These are phyloP conservation scores for Harringtonia aguacate DNA, from an alignment of 2,329 filamentous ascomycete species.

Conservation along the genomic window DNA sequence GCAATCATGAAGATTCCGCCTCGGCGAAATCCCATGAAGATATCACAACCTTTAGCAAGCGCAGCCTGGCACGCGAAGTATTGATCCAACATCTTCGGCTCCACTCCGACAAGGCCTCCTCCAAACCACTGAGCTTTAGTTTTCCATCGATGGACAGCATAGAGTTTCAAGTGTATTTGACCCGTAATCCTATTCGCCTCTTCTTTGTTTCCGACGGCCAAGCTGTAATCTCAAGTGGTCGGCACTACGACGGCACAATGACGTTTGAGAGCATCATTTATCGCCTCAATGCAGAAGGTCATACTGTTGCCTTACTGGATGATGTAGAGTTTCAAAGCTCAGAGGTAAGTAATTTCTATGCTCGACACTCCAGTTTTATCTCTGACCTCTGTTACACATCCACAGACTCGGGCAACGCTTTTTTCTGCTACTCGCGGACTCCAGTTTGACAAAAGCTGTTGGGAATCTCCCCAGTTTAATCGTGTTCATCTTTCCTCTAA, in stretches of 20 bases:
- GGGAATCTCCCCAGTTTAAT: too few relatives aligned
- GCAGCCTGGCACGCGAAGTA: constrained; percentile 48
- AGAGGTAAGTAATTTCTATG: constrained; percentile 41
- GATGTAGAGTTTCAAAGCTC: constrained; percentile 52
- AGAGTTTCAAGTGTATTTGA: constrained; percentile 45
- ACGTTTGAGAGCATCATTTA: constrained; percentile 36
- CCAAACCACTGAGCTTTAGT: constrained; percentile 19
- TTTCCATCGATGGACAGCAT: constrained; percentile 31
- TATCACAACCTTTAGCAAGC: constrained; percentile 33
- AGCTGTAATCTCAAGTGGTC: constrained; percentile 7
- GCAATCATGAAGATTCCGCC: too few relatives aligned
- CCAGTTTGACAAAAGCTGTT: background rate
- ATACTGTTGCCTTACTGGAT: constrained; percentile 54
- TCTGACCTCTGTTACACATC: background rate
- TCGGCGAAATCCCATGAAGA: too few relatives aligned
- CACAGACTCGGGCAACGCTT: background rate
- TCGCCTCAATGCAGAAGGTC: constrained; percentile 41
- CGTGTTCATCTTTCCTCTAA: too few relatives aligned
- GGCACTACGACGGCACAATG: background rate
- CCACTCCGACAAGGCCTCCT: background rate
- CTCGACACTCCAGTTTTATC: too few relatives aligned
- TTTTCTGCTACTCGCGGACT: constrained; percentile 1
- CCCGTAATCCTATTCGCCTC: constrained; percentile 48
- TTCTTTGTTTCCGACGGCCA: constrained; percentile 56
- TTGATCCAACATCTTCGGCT: constrained; percentile 52